These are phyloP conservation scores for Clavulina sp. DNA, from an alignment of 768 basidiomycete species.

Conservation along the genomic window DNA sequence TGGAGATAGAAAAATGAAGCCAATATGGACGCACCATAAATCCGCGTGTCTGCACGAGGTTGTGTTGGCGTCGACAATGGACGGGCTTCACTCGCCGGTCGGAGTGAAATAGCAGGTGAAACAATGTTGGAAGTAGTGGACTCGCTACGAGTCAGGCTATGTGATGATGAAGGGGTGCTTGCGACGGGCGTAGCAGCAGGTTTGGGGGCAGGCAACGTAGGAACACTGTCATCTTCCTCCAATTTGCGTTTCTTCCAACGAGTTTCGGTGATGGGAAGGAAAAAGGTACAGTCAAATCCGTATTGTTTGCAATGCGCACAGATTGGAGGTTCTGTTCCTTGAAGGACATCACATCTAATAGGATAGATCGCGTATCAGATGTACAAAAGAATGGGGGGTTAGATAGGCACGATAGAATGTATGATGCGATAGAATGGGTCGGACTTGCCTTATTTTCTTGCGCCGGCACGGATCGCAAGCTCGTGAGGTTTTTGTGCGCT, in stretches of 20 bases:
- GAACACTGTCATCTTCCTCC: conserved; percentile 41
- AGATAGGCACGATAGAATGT: background rate
- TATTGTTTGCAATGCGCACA: conserved; percentile 95
- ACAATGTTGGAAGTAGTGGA: too few species aligned
- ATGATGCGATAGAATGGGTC: too few species aligned
- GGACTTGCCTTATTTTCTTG: conserved; percentile 61
- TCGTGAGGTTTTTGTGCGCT: conserved; percentile 81
- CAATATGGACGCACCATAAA: conserved; percentile 24
- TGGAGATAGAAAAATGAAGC: conserved; percentile 8
- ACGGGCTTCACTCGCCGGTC: too few species aligned
- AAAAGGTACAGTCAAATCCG: conserved; percentile 87
- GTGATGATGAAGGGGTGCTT: too few species aligned
- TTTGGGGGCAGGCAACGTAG: too few species aligned
- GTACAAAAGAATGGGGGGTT: background rate
- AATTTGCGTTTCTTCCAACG: conserved; percentile 93
- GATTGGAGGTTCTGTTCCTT: conserved; percentile 56
- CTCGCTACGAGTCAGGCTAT: too few species aligned
- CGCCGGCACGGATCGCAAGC: conserved; percentile 84
- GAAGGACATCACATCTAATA: conserved; percentile 63
- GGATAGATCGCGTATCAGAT: background rate
- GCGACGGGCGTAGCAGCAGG: too few species aligned
- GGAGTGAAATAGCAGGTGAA: too few species aligned
- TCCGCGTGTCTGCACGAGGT: background rate
- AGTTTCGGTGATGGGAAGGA: conserved; percentile 95
- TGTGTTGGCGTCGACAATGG: too few species aligned